A percentile compares a stretch with the other conserved stretches of the same genome.
phyloP scores from a whole-genome alignment of 257 asterid species.

The Nemophila menziesii region DNA sequence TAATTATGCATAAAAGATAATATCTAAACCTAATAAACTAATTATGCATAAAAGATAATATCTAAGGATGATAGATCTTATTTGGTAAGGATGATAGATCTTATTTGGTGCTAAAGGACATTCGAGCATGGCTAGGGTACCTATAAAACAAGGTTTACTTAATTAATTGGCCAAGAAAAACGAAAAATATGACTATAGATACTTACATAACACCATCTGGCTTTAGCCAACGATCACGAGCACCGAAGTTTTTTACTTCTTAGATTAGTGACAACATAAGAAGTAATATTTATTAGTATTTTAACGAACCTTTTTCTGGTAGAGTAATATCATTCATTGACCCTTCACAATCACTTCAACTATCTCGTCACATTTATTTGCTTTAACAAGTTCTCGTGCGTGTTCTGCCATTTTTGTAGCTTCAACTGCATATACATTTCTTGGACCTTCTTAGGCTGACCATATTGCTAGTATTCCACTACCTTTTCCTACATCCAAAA shows the following conservation, averaged over 20 bases:
- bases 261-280: slow-evolving; percentile 8
- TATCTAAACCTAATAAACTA: too few species aligned
- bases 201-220: slow-evolving; percentile 89
- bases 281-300: background rate
- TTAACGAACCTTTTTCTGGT: slow-evolving; percentile 74
- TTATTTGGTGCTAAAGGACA: slow-evolving; percentile 86
- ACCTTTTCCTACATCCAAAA: slow-evolving; percentile 96
- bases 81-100: too few species aligned
- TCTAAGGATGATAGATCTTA: too few species aligned
- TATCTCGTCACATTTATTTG: slow-evolving; percentile 57
- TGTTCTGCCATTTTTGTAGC: slow-evolving; percentile 97
- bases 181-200: background rate
- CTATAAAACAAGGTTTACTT: slow-evolving; percentile 26
- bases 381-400: slow-evolving; percentile 62
- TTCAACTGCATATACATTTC: slow-evolving; percentile 95
- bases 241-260: slow-evolving; percentile 17
- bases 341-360: slow-evolving; percentile 93
- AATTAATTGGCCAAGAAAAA: background rate
- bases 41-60: too few species aligned
- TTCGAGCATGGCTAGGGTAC: slow-evolving; percentile 98
- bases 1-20: too few species aligned
- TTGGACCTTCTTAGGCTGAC: slow-evolving; percentile 98
- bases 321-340: slow-evolving; percentile 78
- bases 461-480: slow-evolving; percentile 97
- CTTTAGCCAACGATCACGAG: slow-evolving; percentile 90